Conservation (phyloP, 495 filamentous ascomycete genomes). For the Talaromyces borbonicus region DNA sequence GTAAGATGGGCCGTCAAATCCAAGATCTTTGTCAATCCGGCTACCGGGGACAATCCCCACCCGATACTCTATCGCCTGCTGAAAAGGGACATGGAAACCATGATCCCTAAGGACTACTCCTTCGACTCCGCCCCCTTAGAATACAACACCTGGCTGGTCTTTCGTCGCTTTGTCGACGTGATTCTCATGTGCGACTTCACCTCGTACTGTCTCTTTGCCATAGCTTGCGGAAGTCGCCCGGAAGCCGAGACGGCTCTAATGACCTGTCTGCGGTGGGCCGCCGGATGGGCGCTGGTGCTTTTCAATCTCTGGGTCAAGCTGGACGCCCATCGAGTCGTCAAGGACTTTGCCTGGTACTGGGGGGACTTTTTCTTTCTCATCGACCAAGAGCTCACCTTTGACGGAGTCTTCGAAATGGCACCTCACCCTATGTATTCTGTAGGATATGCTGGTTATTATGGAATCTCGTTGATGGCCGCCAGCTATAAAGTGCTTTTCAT, state of each 20-base stretch:
- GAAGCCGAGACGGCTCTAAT: slow-evolving; percentile 57
- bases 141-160: slow-evolving; percentile 98
- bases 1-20: slow-evolving; percentile 81
- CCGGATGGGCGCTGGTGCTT: slow-evolving; percentile 67
- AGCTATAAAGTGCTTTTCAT: slow-evolving; percentile 96
- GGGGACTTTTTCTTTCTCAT: slow-evolving; percentile 99
- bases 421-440: slow-evolving; percentile 99
- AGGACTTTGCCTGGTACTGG: slow-evolving; percentile 99
- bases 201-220: slow-evolving; percentile 90
- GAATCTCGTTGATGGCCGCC: slow-evolving; percentile 96
- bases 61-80: slow-evolving; percentile 73
- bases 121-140: slow-evolving; percentile 90
- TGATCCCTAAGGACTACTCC: slow-evolving; percentile 87
- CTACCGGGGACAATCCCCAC: slow-evolving; percentile 66
- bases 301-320: slow-evolving; percentile 99
- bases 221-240: slow-evolving; percentile 73
- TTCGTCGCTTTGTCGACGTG: slow-evolving; percentile 86
- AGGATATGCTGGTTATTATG: slow-evolving; percentile 96
- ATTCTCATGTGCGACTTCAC: slow-evolving; percentile 98
- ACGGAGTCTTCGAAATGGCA: slow-evolving; percentile 98
- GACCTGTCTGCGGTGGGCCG: slow-evolving; percentile 66
- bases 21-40: slow-evolving; percentile 76
- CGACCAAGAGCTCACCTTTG: slow-evolving; percentile 94
- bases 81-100: slow-evolving; percentile 83
- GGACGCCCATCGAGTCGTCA: slow-evolving; percentile 96